phyloP scores from a whole-genome alignment of 2,329 filamentous ascomycete genomes.

The Aspergillus quadricinctus region DNA sequence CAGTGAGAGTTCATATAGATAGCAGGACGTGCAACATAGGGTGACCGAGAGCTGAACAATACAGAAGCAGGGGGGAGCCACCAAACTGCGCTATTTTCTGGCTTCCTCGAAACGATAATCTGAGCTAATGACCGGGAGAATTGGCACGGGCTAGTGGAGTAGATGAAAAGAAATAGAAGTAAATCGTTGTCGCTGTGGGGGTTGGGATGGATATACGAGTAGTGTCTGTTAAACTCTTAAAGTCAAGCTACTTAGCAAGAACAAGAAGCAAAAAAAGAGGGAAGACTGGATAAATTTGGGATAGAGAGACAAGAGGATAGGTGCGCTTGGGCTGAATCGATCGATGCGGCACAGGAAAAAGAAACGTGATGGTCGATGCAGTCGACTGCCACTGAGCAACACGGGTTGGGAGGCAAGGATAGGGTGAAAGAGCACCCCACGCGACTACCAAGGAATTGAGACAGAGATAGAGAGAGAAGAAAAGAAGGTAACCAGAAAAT shows the following conservation, averaged over 20 bases:
- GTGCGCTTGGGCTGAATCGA: not conserved
- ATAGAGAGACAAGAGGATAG: not conserved
- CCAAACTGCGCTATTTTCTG: not conserved
- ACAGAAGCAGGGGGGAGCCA: not conserved
- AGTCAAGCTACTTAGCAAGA: not conserved
- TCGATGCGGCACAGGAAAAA: not conserved
- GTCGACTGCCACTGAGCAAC: not conserved
- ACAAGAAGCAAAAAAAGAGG: not conserved
- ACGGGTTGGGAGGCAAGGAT: not conserved
- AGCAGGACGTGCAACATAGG: not conserved
- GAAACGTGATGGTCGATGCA: not conserved
- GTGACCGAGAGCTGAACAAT: not conserved
- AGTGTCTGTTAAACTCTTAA: not conserved
- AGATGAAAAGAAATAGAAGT: not conserved
- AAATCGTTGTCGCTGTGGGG: not conserved
- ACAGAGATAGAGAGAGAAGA: not conserved
- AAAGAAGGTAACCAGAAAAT: not conserved
- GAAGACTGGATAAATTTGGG: not conserved
- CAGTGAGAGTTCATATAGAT: not conserved
- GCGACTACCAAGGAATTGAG: not conserved
- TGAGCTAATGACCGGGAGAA: not conserved
- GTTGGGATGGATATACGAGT: not conserved
- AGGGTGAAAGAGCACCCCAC: not conserved
- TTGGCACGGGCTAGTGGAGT: not conserved
- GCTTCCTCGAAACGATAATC: not conserved